Base-by-base conservation (phyloP, 805 yeast genomes). In the Candida corydali region DNA sequence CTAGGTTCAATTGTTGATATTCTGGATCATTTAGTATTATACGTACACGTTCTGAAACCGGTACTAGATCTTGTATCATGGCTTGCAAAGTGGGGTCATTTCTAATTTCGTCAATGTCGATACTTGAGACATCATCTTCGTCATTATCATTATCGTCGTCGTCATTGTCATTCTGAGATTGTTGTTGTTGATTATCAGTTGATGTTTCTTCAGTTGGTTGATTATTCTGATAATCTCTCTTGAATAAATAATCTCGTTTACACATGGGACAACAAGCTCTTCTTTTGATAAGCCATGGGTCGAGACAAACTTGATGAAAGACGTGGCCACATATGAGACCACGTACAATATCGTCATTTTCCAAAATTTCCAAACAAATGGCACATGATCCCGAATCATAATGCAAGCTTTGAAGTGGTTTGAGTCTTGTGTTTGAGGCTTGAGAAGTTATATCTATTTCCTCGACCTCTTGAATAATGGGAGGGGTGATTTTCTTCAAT, bases 221-320 rank as follows among this genome's bases (percentile, higher is more conserved):
- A 25, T 29, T 34, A 15, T 32, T 31, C 17, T 34, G 26, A 23
- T 28, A 41, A 24, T 40, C 48, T 18, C 46, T 20, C 22, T 37
- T 40, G 20, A 27, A 40, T 35, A 32, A 62, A 52, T 79, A 80
- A 52, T 80, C 87, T 22, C 81, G 62, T 50, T 85, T 83, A 59
- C 95, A 86, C 67, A 81, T 77, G 7, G 95, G 95, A 54, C 95
- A 86, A 48, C 86, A 80, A 1, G 88, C 89, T 32, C 82, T 71
- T 46, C 91, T 65, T 44, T 75, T 74, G 2, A 77, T 79, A 32
- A 86, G 63, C 95, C 95, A 86, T 2, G 89, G 89, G 44, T 82
- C 87, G 36, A 86, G 70, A 58, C 95, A 86, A 12, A 73, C 80
- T 16, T 80, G 69, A 51, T 86, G 95, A 70, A 80, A 86, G 2